Base-by-base conservation (phyloP, 1,284 basidiomycete genomes). In the Leccinum subfulvum region DNA sequence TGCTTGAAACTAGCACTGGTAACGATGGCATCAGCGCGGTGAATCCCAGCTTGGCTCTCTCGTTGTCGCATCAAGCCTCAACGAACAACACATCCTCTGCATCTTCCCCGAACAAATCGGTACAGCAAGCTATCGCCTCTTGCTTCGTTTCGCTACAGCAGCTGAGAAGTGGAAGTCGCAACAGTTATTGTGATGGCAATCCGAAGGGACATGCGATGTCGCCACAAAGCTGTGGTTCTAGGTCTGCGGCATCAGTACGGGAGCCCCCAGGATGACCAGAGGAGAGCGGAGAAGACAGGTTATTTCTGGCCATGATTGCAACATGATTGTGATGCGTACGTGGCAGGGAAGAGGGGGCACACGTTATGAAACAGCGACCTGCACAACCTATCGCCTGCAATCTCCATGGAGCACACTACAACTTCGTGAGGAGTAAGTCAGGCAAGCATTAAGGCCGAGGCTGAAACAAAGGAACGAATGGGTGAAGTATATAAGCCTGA, bases 1-100 rank as follows among this genome's bases (percentile, higher is more conserved):
- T 13, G 56, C 13, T 30, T 49, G 56, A 26, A 54, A 52, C 26
- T 23, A 21, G 49, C 56, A 59, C 59, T 49, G 39, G 51, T 28
- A 53, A 26, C 44, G 61, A 64, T 61, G 59, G 64, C 21, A 56
- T 67, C 60, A 64, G 44, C 16, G 35, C 14, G 37, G 47, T 18
- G 49, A 30, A 57, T 57, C 39, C 21, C 37, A 57, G n/a, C 56
- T 44, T 16, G 39, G 23, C 13, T 18, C 44, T 47, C 26, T 35
- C 9, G 8, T 4, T 26, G 5, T 56, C 26, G 23, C 57, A 51
- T 33, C 30, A 65, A 37, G 18, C n/a, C 26, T 26, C 16, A 16
- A 14, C 14, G 33, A 16, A 18, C 13, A 53, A 53, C 14, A 28
- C 52, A 53, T 28, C 16, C 16, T 49, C 47, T 49, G 21, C 10